Evolutionary conservation across 805 yeast genomes (phyloP), one percentile per base, ranked within the genome.

Genomic region (Tetrapisispora nanseiensis): DNA sequence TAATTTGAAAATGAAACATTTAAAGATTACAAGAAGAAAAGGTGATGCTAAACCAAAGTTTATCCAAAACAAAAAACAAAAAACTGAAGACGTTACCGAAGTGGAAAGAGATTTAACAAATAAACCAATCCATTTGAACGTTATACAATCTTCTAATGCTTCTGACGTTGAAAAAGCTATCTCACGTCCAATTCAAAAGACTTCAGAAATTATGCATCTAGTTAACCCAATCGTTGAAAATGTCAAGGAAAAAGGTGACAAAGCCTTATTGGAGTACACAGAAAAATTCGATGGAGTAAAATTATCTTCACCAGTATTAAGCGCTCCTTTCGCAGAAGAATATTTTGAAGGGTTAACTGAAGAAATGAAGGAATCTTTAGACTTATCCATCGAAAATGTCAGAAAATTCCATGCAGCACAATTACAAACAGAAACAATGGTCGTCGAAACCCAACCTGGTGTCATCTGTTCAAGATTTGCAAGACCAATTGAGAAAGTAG

Each of bases 11-110:
- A 63, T 80, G 59, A 92, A 92, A 70, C 74, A 86, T 37, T 66
- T 80, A 56, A 90, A 90, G 65, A 86, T 92, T 45, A 79, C 95
- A 2, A 78, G 98, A 66, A 76, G 98, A 61, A 82, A 80, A 65
- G 98, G 98, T 41, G 96, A 92, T 66, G 97, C 98, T 35, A 90
- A 90, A 65, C 79, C 85, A 20, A 78, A 80, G 59, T 92, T 82
- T 63, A 47, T 78, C 39, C 63, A 70, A 48, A 51, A 52, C 44
- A 55, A 46, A 27, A 49, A 53, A 21, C 52, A 53, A 32, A 38
- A 48, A 9, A 45, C 48, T 26, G 51, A 50, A 52, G 24, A 22
- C 15, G 10, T 7, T 21, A 35, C 40, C 7, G 46, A 45, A 13
- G 44, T 47, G n/a, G 49, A 55, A 11, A 45, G 46, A 42, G 49